Percentiles rank a stretch among this genome's conserved stretches.
phyloP scores from a whole-genome alignment of 2,329 filamentous ascomycete genomes.

The Cercospora citrullina region DNA sequence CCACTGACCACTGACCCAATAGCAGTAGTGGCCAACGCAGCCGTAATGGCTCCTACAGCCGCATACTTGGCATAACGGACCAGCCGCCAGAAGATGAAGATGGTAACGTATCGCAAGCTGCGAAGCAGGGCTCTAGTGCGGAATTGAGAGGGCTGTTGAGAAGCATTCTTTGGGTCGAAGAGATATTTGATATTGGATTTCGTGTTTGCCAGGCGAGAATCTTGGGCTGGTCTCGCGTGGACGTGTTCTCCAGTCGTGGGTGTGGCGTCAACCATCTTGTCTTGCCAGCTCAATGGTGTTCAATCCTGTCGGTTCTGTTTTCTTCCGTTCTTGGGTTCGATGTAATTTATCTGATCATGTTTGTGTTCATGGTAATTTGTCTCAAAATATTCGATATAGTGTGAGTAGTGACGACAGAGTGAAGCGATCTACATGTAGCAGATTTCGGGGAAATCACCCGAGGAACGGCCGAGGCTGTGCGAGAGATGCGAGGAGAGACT shows the following conservation, averaged over 20 bases:
- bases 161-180: slow-evolving; percentile 12
- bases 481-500: neutral
- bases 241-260: neutral
- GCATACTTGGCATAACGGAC: slow-evolving; percentile 48
- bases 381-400: neutral
- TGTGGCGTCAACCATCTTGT: neutral
- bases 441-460: neutral
- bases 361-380: neutral
- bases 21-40: slow-evolving; percentile 41
- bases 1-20: slow-evolving; percentile 42
- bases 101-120: slow-evolving; percentile 41
- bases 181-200: slow-evolving; percentile 20
- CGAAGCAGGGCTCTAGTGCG: slow-evolving; percentile 45
- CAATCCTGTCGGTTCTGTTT: neutral
- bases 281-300: no score
- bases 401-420: neutral
- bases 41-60: slow-evolving; percentile 38
- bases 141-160: slow-evolving; percentile 35
- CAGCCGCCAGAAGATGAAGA: slow-evolving; percentile 47
- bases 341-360: neutral
- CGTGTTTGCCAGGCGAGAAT: neutral
- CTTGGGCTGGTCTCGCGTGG: neutral
- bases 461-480: neutral
- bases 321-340: neutral
- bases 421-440: neutral